Conservation (phyloP, 768 basidiomycete species). For the Leccinum sublutescens region DNA sequence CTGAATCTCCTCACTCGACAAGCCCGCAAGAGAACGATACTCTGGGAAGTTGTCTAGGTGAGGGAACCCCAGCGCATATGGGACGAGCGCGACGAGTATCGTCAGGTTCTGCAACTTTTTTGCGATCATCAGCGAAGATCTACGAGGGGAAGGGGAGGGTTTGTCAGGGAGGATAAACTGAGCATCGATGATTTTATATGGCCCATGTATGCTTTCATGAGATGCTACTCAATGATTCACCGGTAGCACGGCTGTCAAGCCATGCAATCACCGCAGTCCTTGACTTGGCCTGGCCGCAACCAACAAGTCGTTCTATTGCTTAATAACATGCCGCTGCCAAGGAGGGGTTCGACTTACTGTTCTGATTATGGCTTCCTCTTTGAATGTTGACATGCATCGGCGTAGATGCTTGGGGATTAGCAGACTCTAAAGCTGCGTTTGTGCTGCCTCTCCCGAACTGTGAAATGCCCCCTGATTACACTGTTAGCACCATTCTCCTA, state of each 20-base stretch:
- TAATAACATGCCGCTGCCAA: too few species aligned
- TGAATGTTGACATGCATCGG: too few species aligned
- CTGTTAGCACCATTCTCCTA: neutral
- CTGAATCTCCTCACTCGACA: constrained; percentile 18
- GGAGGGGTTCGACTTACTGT: too few species aligned
- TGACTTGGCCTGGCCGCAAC: neutral
- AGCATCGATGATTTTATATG: constrained; percentile 4
- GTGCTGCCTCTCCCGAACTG: neutral
- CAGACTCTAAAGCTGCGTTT: neutral
- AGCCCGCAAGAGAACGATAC: constrained; percentile 21
- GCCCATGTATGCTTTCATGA: neutral
- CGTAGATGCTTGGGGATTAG: too few species aligned
- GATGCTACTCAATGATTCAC: neutral
- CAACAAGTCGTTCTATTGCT: too few species aligned
- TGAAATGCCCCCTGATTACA: neutral
- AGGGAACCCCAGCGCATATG: constrained; percentile 11
- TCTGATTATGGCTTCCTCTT: too few species aligned
- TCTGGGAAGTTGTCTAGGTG: constrained; percentile 17
- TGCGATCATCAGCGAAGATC: neutral
- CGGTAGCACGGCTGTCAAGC: neutral
- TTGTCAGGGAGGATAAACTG: too few species aligned
- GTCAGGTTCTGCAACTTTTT: constrained; percentile 11
- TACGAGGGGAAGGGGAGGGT: neutral
- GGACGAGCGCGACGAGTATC: constrained; percentile 3
- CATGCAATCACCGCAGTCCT: neutral